Evolutionary conservation across 176 grass and related monocot species (phyloP).

Genomic region (Bothriochloa decipiens): DNA sequence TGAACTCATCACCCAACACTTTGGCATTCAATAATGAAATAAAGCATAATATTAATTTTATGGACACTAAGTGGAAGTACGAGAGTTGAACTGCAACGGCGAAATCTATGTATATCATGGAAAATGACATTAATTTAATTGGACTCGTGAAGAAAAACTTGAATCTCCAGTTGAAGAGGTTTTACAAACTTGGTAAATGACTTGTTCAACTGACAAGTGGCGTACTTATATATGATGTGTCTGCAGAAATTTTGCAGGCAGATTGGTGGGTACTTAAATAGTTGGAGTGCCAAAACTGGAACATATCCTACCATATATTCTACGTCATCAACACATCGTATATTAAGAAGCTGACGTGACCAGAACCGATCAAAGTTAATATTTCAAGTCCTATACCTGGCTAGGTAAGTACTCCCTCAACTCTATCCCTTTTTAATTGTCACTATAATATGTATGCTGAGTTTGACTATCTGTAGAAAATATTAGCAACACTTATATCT

Average conservation of each 20-base stretch:
- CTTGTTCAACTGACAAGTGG: neutral
- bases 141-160: neutral
- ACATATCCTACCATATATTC: neutral
- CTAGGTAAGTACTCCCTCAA: neutral
- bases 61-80: neutral
- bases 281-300: slow-evolving; percentile 27
- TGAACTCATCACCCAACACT: too few relatives aligned
- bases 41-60: neutral
- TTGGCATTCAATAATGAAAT: too few relatives aligned
- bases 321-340: neutral
- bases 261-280: neutral
- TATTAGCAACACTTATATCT: too few relatives aligned
- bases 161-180: neutral
- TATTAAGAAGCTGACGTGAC: neutral
- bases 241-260: neutral
- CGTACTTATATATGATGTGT: neutral
- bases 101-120: neutral
- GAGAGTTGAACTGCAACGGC: neutral
- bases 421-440: neutral
- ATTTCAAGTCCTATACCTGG: slow-evolving; percentile 19
- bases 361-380: neutral
- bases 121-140: neutral
- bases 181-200: slow-evolving; percentile 3
- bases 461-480: too few relatives aligned
- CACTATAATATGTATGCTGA: neutral